Evolutionary conservation across 2,329 filamentous ascomycete species (phyloP).

Genomic region (Aspergillus pseudoterreus): DNA sequence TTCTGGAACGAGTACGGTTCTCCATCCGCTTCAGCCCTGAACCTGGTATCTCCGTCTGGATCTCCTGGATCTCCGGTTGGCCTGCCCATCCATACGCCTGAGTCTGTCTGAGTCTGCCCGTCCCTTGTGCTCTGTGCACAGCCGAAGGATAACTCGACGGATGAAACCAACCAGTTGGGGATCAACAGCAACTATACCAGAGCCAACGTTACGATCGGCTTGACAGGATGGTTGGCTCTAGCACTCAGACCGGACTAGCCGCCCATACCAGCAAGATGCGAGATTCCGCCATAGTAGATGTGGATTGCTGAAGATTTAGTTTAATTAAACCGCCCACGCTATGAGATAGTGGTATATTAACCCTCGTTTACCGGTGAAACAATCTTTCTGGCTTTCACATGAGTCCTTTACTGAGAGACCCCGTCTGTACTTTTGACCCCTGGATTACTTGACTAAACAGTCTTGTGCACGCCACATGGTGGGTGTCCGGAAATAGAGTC

Average conservation of each 20-base stretch:
- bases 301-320: not conserved
- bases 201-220: not conserved
- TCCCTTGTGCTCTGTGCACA: not conserved
- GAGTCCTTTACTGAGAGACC: too few relatives aligned
- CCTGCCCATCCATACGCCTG: not conserved
- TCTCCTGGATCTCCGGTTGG: not conserved
- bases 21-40: not conserved
- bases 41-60: not conserved
- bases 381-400: too few relatives aligned
- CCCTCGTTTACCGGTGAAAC: too few relatives aligned
- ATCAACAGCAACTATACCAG: too few relatives aligned
- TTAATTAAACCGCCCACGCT: not conserved
- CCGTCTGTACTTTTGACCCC: not conserved
- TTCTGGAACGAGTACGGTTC: constrained; percentile 4
- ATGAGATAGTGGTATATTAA: not conserved
- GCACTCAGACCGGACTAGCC: not conserved
- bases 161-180: too few relatives aligned
- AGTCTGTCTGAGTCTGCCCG: not conserved
- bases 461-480: not conserved
- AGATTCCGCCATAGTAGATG: constrained; percentile 3
- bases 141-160: too few relatives aligned
- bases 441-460: not conserved
- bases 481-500: too few relatives aligned
- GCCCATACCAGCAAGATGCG: not conserved
- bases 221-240: not conserved